Conservation (phyloP, 2,329 filamentous ascomycete genomes). For the Falciphora oryzae region DNA sequence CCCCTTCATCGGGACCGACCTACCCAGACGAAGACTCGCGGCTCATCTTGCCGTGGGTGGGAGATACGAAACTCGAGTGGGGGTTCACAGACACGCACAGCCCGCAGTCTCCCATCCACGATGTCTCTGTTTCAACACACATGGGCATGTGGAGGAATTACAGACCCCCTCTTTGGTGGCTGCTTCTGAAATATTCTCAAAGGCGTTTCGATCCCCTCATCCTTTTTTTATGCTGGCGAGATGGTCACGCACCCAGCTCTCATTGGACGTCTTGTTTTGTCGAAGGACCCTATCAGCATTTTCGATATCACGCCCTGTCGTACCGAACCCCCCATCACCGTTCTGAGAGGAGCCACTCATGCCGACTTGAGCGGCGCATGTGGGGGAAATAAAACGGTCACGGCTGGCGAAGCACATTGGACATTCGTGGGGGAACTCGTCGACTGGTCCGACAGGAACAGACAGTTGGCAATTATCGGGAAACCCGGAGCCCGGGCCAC, state of each 20-base stretch:
- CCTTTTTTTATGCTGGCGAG: background rate
- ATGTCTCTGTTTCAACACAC: background rate
- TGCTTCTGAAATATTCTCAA: background rate
- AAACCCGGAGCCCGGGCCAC: background rate
- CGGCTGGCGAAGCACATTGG: background rate
- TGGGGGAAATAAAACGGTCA: background rate
- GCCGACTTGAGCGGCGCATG: too few relatives aligned
- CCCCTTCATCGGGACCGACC: too few relatives aligned
- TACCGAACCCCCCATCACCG: background rate
- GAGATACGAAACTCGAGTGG: background rate
- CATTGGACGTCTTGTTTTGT: background rate
- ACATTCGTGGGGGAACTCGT: background rate
- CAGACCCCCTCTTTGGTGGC: too few relatives aligned
- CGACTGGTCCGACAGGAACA: too few relatives aligned
- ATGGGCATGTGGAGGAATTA: background rate
- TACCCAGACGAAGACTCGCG: background rate
- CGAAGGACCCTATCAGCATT: too few relatives aligned
- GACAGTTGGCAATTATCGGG: background rate
- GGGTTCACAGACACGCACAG: background rate
- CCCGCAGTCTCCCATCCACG: background rate
- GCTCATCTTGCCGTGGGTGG: background rate
- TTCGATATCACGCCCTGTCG: background rate
- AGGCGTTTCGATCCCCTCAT: background rate
- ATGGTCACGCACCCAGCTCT: background rate
- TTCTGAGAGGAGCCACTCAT: background rate